phyloP scores from a whole-genome alignment of 2,329 filamentous ascomycete genomes.

The Colletotrichum abscissum region DNA sequence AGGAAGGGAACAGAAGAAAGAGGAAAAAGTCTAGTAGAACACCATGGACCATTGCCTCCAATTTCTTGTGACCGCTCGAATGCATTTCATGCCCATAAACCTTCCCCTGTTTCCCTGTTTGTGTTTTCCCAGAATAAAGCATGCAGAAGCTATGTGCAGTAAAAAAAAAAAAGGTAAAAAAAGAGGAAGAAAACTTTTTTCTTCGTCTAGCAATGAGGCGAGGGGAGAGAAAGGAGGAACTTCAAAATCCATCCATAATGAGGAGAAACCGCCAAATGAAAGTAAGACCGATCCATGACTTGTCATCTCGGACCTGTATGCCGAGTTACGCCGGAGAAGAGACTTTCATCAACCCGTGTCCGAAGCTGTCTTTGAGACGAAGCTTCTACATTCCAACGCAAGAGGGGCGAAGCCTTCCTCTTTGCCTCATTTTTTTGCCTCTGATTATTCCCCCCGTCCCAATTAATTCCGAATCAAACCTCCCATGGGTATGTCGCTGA shows the following conservation, averaged over 20 bases:
- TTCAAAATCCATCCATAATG: background rate
- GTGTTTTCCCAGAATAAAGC: slow-evolving; percentile 14
- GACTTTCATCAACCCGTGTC: slow-evolving; percentile 15
- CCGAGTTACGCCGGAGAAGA: slow-evolving; percentile 27
- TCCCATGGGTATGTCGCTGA: background rate
- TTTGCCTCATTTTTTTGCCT: background rate
- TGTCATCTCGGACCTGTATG: slow-evolving; percentile 5
- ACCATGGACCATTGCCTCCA: slow-evolving; percentile 23
- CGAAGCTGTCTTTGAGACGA: background rate
- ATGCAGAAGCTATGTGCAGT: slow-evolving; percentile 33
- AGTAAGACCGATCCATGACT: background rate
- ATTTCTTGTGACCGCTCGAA: slow-evolving; percentile 32
- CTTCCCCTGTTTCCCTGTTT: background rate
- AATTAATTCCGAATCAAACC: slow-evolving; percentile 15
- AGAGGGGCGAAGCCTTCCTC: background rate
- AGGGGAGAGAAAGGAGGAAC: slow-evolving; percentile 1
- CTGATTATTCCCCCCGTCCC: slow-evolving; percentile 10
- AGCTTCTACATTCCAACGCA: background rate
- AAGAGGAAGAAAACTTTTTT: slow-evolving; percentile 33
- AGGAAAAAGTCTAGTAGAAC: slow-evolving; percentile 25
- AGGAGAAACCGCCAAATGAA: background rate
- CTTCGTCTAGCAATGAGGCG: slow-evolving; percentile 32
- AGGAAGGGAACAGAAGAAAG: background rate
- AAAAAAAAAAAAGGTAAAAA: background rate
- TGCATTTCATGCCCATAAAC: slow-evolving; percentile 26